Conservation (phyloP, 1,284 basidiomycete species). For the Apiotrichum akiyoshidainum region DNA sequence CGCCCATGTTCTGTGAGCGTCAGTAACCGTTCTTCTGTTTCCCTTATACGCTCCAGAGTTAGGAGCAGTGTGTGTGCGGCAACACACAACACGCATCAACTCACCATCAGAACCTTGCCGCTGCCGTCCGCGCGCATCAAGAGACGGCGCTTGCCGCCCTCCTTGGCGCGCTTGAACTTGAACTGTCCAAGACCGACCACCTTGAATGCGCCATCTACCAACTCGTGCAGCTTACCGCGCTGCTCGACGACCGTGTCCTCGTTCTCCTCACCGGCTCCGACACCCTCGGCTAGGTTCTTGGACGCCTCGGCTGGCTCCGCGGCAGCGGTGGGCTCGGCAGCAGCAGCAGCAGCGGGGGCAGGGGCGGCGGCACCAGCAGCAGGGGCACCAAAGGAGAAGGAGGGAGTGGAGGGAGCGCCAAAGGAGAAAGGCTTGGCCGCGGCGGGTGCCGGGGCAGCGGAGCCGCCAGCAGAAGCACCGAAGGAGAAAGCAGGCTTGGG, state of each 20-base stretch:
- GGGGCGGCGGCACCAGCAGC: slow-evolving; percentile 1
- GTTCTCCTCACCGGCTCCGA: slow-evolving; percentile 62
- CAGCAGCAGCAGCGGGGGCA: slow-evolving; percentile 6
- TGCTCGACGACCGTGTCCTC: slow-evolving; percentile 67
- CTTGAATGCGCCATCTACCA: slow-evolving; percentile 53
- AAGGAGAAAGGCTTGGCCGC: slow-evolving; percentile 23
- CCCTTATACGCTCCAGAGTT: background rate
- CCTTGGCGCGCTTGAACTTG: slow-evolving; percentile 41
- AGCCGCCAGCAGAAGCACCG: slow-evolving; percentile 6
- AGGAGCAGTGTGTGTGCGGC: no score
- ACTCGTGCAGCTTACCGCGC: slow-evolving; percentile 63
- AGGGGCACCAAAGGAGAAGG: slow-evolving; percentile 18
- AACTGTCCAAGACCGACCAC: slow-evolving; percentile 41
- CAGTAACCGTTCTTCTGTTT: background rate
- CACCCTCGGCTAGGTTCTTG: slow-evolving; percentile 37
- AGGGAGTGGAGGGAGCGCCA: slow-evolving; percentile 9
- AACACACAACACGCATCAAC: slow-evolving; percentile 10
- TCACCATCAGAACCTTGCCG: slow-evolving; percentile 43
- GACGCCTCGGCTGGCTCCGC: slow-evolving; percentile 26
- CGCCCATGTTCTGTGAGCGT: slow-evolving; percentile 38
- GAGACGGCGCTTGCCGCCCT: slow-evolving; percentile 37
- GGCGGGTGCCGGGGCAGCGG: slow-evolving; percentile 5
- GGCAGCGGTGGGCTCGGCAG: slow-evolving; percentile 17
- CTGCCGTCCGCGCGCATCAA: slow-evolving; percentile 45
- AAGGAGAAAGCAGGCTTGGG: slow-evolving; percentile 20